phyloP scores from a whole-genome alignment of 495 filamentous ascomycete species.

The Hypomontagnella monticulosa region DNA sequence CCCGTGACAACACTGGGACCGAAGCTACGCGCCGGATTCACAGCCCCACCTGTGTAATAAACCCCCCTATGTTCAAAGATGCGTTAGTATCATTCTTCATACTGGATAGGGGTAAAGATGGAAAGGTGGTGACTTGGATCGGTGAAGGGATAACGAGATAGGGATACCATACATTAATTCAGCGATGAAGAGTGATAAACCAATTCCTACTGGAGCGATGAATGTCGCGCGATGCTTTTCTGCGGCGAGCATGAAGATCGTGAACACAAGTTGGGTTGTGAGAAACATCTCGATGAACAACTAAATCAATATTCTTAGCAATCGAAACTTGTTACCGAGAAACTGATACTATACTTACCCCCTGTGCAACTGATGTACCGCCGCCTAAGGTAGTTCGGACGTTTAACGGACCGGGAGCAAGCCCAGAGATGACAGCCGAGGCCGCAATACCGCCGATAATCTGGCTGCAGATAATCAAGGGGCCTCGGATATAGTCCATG shows the following conservation, averaged over 20 bases:
- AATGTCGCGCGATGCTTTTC: conserved; percentile 86
- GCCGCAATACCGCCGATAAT: conserved; percentile 68
- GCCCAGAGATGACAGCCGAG: conserved; percentile 62
- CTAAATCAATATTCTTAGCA: too few relatives aligned
- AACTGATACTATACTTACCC: conserved; percentile 21
- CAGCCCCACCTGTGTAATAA: conserved; percentile 67
- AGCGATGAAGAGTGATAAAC: conserved; percentile 74
- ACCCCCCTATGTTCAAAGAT: conserved; percentile 51
- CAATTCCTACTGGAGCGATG: conserved; percentile 81
- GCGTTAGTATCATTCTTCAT: conserved; percentile 9
- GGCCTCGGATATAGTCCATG: conserved; percentile 57
- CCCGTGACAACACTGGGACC: conserved; percentile 66
- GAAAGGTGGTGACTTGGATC: neutral
- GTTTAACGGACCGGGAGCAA: conserved; percentile 70
- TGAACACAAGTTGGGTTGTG: conserved; percentile 78
- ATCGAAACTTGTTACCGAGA: too few relatives aligned
- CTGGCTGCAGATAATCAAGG: conserved; percentile 64
- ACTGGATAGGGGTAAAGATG: neutral
- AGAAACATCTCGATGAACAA: conserved; percentile 84
- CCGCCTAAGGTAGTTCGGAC: conserved; percentile 69
- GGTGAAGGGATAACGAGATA: neutral
- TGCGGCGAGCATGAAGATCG: conserved; percentile 83
- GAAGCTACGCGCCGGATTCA: conserved; percentile 69
- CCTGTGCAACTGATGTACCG: conserved; percentile 66
- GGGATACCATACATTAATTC: conserved; percentile 65